phyloP scores from a whole-genome alignment of 164 flowering plant species.

The Hamamelis virginiana region DNA sequence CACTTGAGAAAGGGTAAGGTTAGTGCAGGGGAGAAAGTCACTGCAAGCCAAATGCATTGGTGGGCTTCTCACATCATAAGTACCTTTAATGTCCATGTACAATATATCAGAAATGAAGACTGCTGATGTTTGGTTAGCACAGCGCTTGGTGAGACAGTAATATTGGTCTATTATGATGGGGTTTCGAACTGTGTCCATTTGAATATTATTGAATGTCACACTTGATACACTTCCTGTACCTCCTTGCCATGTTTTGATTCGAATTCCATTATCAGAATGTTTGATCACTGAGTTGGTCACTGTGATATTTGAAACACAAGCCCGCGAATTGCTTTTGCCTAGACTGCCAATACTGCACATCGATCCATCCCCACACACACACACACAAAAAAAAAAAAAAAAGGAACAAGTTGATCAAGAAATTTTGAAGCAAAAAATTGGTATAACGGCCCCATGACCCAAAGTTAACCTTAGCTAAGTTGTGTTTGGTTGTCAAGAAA shows the following conservation, averaged over 20 bases:
- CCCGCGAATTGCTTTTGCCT: constrained; percentile 72
- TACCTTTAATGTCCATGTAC: constrained; percentile 66
- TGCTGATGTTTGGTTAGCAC: constrained; percentile 72
- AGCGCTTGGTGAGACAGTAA: constrained; percentile 66
- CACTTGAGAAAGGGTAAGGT: constrained; percentile 54
- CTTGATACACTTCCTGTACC: constrained; percentile 72
- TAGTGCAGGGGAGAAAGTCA: constrained; percentile 74
- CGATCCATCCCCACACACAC: too few species aligned
- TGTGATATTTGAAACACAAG: constrained; percentile 73
- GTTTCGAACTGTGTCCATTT: constrained; percentile 74
- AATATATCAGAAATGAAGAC: constrained; percentile 49
- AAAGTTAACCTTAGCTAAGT: too few species aligned
- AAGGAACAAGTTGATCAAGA: neutral
- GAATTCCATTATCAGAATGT: constrained; percentile 71
- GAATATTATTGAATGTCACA: constrained; percentile 59
- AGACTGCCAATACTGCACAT: constrained; percentile 97
- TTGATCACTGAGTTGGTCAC: constrained; percentile 55
- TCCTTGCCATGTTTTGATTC: constrained; percentile 97
- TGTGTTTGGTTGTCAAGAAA: too few species aligned
- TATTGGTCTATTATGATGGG: constrained; percentile 82
- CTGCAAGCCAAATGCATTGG: constrained; percentile 81
- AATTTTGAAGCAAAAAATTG: too few species aligned
- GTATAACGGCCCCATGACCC: too few species aligned
- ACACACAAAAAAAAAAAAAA: constrained; percentile 12
- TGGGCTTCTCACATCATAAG: constrained; percentile 67